phyloP scores from a whole-genome alignment of 768 basidiomycete species.

The Pulveroboletus sp. region DNA sequence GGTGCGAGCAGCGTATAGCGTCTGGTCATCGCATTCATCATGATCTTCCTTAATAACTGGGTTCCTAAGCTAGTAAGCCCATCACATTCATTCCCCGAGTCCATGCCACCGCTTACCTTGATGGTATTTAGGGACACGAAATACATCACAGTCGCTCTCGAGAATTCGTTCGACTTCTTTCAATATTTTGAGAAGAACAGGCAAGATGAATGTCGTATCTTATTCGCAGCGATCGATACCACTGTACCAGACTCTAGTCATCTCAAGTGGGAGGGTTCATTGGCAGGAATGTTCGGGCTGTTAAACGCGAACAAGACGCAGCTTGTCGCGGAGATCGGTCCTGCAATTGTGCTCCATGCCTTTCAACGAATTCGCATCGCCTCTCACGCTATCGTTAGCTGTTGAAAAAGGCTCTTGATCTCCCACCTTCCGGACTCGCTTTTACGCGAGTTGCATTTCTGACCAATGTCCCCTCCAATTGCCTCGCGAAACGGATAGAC shows the following conservation, averaged over 20 bases:
- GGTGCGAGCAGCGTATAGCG: too few relatives aligned
- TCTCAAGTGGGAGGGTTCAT: constrained; percentile 26
- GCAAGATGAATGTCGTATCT: constrained; percentile 7
- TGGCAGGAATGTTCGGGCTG: constrained; percentile 39
- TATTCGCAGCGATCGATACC: constrained; percentile 42
- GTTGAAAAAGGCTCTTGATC: constrained; percentile 32
- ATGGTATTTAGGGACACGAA: constrained; percentile 18
- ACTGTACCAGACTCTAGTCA: constrained; percentile 26
- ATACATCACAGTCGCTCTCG: constrained; percentile 13
- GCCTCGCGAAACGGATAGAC: constrained; percentile 44
- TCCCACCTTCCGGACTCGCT: constrained; percentile 32
- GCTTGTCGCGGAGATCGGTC: constrained; percentile 33
- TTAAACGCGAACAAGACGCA: constrained; percentile 16
- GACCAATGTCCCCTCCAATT: constrained; percentile 35
- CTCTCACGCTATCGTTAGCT: constrained; percentile 37
- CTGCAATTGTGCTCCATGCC: constrained; percentile 31
- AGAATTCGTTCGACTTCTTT: constrained; percentile 11
- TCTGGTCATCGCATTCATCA: neutral
- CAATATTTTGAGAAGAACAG: constrained; percentile 9
- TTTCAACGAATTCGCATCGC: constrained; percentile 43
- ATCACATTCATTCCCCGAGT: constrained; percentile 21
- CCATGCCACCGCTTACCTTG: constrained; percentile 17
- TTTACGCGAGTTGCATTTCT: constrained; percentile 43
- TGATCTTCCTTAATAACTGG: constrained; percentile 22
- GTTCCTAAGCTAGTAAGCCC: constrained; percentile 10